Base-by-base conservation (phyloP, 805 yeast species). In the Kluyveromyces nonfermentans region DNA sequence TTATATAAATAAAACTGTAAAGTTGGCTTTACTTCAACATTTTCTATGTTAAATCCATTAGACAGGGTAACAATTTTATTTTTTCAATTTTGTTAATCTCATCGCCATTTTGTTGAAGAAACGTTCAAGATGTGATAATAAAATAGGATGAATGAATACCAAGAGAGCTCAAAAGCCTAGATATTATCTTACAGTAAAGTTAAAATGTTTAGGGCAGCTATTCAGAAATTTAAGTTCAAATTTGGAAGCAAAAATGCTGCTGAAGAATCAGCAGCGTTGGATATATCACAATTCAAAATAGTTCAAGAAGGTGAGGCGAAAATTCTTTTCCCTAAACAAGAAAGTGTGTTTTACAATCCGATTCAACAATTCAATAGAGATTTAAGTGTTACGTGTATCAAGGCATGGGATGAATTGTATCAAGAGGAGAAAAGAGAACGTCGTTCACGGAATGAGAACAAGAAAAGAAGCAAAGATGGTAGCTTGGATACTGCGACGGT, bases 331-430 rank as follows among this genome's bases (percentile, higher is more conserved):
- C 90, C 95, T 4, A 82, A 85, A 54, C 80, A 80, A 40, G 88
- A 85, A 52, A 72, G 73, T 46, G 98, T 93, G 9, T 93, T 93
- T 59, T 93, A 93, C 65, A 93, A 93, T 60, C 97, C 95, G 8
- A 84, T 93, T 44, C 99, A 93, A 65, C 97, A 90, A 65, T 93
- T 88, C 66, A 93, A 93, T 63, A 75, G 99, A 55, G 99, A 93
- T 60, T 67, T 93, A 40, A 83, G 95, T 51, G 83, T 86, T 5
- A 68, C 82, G 53, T 88, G 86, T 7, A 89, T 93, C 48, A 75
- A 80, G 45, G 95, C 97, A 0, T 93, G 95, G 90, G 73, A 81
- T 34, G 78, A 82, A 44, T 54, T 82, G 31, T 80, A 77, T 49
- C 64, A 71, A 16, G 72, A 64, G 33, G 62, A 49, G 19, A 34